A percentile compares a stretch with the other conserved stretches of the same genome.
phyloP scores from a whole-genome alignment of 1,284 basidiomycete species.

The Microbotryomycetes sp. region DNA sequence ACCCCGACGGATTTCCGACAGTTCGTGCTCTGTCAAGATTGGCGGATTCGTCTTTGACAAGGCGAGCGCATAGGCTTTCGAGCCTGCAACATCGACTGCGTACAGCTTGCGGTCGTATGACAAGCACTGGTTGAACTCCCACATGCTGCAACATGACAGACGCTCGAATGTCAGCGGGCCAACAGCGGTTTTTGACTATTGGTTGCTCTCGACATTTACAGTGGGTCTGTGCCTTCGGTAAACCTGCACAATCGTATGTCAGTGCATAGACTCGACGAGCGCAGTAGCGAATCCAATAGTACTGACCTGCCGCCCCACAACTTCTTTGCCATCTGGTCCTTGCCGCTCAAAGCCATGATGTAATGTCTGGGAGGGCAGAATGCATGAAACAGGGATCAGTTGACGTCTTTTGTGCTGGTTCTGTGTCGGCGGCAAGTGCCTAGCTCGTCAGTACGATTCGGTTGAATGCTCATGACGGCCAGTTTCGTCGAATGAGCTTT shows the following conservation, averaged over 20 bases:
- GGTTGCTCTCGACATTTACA: constrained; percentile 6
- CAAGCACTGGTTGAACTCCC: constrained; percentile 89
- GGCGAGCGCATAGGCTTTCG: constrained; percentile 89
- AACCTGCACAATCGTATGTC: too few species aligned
- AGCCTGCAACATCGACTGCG: constrained; percentile 82
- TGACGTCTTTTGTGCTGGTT: too few species aligned
- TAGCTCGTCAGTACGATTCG: too few species aligned
- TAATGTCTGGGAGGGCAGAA: not conserved
- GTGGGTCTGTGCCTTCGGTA: constrained; percentile 21
- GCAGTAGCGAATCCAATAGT: too few species aligned
- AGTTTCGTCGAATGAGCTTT: too few species aligned
- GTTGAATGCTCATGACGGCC: too few species aligned
- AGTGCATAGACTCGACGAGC: too few species aligned
- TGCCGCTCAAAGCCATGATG: not conserved
- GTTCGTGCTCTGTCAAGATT: constrained; percentile 30
- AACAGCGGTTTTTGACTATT: not conserved
- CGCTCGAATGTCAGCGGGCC: not conserved
- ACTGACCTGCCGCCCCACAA: constrained; percentile 22
- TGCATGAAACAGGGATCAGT: too few species aligned
- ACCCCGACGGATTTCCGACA: constrained; percentile 59
- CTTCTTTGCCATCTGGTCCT: constrained; percentile 18
- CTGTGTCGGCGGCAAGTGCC: too few species aligned
- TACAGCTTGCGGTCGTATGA: constrained; percentile 93
- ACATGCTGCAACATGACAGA: constrained; percentile 58
- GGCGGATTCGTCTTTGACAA: constrained; percentile 43